These are phyloP conservation scores for Geotrichum reessii DNA, from an alignment of 1,139 yeast genomes.

Conservation along the genomic window DNA sequence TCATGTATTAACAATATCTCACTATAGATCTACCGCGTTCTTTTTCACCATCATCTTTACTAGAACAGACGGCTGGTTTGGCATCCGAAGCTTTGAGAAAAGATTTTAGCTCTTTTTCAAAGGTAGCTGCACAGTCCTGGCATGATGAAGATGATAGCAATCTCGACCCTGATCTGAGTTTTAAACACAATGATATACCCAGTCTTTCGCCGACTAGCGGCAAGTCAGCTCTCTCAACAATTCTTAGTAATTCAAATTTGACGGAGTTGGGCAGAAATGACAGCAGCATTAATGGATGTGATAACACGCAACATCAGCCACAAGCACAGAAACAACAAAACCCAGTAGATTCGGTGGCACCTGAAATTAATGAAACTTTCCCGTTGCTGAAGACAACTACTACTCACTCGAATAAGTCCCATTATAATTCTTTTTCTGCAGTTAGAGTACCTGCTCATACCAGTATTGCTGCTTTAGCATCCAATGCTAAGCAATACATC, in stretches of 20 bases:
- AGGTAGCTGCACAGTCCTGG: not conserved
- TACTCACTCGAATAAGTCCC: not conserved
- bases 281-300: not conserved
- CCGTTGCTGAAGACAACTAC: not conserved
- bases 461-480: not conserved
- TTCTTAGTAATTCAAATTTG: not conserved
- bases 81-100: slow-evolving; percentile 54
- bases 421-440: not conserved
- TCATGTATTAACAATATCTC: not conserved
- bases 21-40: not conserved
- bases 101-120: slow-evolving; percentile 22
- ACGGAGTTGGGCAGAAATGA: not conserved
- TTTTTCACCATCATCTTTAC: slow-evolving; percentile 37
- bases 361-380: not conserved
- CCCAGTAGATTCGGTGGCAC: not conserved
- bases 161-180: not conserved
- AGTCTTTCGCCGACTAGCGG: not conserved
- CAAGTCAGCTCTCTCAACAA: not conserved
- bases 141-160: not conserved
- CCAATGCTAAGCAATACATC: not conserved
- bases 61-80: slow-evolving; percentile 59
- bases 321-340: not conserved
- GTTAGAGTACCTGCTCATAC: not conserved
- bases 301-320: not conserved
- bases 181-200: not conserved